Conservation (phyloP, 169 alveolate genomes). For the Besnoitia besnoiti region DNA sequence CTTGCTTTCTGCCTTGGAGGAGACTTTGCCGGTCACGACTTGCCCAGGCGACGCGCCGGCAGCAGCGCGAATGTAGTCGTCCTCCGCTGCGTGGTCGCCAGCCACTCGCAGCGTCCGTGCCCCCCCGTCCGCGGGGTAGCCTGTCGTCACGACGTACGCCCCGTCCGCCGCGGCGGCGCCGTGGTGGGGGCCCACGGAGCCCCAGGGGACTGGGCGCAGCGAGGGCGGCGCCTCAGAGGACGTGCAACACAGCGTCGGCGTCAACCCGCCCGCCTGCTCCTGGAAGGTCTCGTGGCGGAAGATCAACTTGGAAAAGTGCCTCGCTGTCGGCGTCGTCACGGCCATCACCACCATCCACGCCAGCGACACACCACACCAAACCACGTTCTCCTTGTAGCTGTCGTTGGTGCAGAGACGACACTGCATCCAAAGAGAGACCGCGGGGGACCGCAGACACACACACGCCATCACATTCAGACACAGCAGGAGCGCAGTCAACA, state of each 20-base stretch:
- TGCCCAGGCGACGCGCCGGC: constrained; percentile 31
- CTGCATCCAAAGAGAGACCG: constrained; percentile 13
- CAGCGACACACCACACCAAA: constrained; percentile 54
- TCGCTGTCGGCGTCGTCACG: constrained; percentile 40
- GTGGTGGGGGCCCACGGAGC: background rate
- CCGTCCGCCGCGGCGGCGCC: background rate
- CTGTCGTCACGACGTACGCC: background rate
- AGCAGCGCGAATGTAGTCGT: constrained; percentile 34
- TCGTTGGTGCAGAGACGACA: constrained; percentile 57
- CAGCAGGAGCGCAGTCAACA: no score
- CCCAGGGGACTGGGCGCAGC: constrained; percentile 19
- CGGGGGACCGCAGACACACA: background rate
- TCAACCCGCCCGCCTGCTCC: background rate
- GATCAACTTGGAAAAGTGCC: constrained; percentile 45
- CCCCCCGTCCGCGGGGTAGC: constrained; percentile 1
- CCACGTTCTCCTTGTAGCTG: constrained; percentile 35
- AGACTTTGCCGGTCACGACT: constrained; percentile 21
- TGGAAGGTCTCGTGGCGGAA: constrained; percentile 49
- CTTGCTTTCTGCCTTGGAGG: constrained; percentile 5
- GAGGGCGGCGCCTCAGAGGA: background rate
- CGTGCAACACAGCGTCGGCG: background rate
- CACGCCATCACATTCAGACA: no score
- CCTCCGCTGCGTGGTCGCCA: background rate
- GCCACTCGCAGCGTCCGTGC: background rate
- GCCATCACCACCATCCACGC: constrained; percentile 59